These are phyloP conservation scores for Elsinoe ampelina DNA, from an alignment of 2,329 filamentous ascomycete genomes.

Conservation along the genomic window DNA sequence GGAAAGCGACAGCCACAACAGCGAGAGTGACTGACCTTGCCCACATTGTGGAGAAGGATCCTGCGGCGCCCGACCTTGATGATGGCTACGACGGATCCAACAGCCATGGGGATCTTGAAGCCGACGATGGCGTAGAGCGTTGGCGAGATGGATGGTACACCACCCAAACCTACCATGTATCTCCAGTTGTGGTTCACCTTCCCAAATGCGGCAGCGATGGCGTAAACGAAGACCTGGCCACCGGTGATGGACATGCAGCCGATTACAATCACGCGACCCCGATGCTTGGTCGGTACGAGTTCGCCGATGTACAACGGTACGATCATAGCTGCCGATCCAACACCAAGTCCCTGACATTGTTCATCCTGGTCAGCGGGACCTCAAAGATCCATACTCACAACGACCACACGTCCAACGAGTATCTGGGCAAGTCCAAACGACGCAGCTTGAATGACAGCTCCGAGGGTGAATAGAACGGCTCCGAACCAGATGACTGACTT, in stretches of 20 bases:
- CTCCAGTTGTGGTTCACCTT: slow-evolving; percentile 37
- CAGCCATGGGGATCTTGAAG: no score
- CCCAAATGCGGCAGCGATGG: slow-evolving; percentile 26
- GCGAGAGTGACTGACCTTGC: slow-evolving; percentile 38
- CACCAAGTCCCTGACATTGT: slow-evolving; percentile 31
- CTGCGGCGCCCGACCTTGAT: slow-evolving; percentile 36
- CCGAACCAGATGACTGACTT: slow-evolving; percentile 35
- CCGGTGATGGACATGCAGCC: slow-evolving; percentile 37
- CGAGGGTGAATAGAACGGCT: slow-evolving; percentile 33
- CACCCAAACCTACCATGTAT: slow-evolving; percentile 42
- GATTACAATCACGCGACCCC: slow-evolving; percentile 41
- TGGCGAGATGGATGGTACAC: no score
- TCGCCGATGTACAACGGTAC: slow-evolving; percentile 41
- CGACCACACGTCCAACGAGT: slow-evolving; percentile 37
- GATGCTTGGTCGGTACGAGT: slow-evolving; percentile 40
- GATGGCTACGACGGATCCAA: no score
- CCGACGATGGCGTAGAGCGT: no score
- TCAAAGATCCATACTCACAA: slow-evolving; percentile 22
- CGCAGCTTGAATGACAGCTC: slow-evolving; percentile 25
- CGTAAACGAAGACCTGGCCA: slow-evolving; percentile 26
- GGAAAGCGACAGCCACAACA: slow-evolving; percentile 37
- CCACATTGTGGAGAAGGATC: slow-evolving; percentile 37
- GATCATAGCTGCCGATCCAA: slow-evolving; percentile 40
- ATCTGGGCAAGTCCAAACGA: slow-evolving; percentile 34
- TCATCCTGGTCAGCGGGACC: no score